A percentile compares a stretch with the other conserved stretches of the same genome.
These are phyloP conservation scores for Raddia guianensis DNA, from an alignment of 176 grass and related monocot species.

Conservation along the genomic window DNA sequence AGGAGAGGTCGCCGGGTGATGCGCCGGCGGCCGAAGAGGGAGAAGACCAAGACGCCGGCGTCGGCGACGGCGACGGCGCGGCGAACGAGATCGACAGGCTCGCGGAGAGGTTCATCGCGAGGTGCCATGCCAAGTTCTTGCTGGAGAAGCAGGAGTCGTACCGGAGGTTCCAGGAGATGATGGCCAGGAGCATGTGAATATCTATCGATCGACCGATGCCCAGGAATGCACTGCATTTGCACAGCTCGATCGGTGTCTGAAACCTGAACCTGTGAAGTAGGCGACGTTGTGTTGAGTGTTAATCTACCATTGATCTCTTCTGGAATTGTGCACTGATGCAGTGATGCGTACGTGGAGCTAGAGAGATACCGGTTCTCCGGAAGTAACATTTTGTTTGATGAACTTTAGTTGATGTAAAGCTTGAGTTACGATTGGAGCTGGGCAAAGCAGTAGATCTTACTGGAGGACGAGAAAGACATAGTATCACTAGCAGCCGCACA, in stretches of 20 bases:
- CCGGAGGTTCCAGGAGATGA: conserved; percentile 84
- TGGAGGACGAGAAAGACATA: not conserved
- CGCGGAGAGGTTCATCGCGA: conserved; percentile 83
- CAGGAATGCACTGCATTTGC: not conserved
- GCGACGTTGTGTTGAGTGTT: not conserved
- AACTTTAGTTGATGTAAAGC: not conserved
- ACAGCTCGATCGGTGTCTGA: not conserved
- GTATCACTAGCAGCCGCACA: no score
- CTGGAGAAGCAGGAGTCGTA: conserved; percentile 97
- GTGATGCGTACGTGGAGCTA: not conserved
- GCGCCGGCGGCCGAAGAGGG: not conserved
- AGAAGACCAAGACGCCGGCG: conserved; percentile 7
- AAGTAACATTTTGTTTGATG: not conserved
- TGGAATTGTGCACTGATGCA: not conserved
- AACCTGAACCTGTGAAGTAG: not conserved
- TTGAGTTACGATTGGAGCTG: not conserved
- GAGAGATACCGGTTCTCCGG: not conserved
- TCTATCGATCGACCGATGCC: not conserved
- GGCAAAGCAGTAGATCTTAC: not conserved
- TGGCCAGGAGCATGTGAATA: conserved; percentile 58
- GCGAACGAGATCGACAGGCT: conserved; percentile 74
- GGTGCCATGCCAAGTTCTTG: conserved; percentile 75
- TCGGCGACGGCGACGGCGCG: not conserved
- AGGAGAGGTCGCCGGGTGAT: conserved; percentile 24
- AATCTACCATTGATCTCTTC: not conserved